These are phyloP conservation scores for Microdochium nivale DNA, from an alignment of 2,329 filamentous ascomycete species.

Conservation along the genomic window DNA sequence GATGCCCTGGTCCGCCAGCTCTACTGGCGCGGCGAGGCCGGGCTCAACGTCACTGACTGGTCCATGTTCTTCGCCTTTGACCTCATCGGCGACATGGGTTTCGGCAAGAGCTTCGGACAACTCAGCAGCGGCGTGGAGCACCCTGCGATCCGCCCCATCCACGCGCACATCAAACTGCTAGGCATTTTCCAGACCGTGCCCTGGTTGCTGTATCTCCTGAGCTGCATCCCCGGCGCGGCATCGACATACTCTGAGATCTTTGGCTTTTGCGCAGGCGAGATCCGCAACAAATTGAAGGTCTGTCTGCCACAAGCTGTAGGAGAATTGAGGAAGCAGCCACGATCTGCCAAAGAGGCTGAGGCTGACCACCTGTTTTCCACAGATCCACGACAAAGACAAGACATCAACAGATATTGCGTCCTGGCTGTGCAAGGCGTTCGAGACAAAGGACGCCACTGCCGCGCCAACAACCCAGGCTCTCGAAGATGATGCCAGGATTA, in stretches of 20 bases:
- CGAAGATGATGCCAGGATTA: conserved; percentile 20
- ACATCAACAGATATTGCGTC: conserved; percentile 25
- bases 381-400: conserved; percentile 13
- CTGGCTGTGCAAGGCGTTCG: conserved; percentile 28
- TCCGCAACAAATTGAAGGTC: conserved; percentile 22
- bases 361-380: conserved; percentile 1
- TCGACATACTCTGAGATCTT: conserved; percentile 19
- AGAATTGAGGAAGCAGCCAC: too few species aligned
- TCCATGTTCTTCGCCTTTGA: conserved; percentile 14
- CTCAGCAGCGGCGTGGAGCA: conserved; percentile 13
- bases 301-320: too few species aligned
- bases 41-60: conserved; percentile 12
- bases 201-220: conserved; percentile 23
- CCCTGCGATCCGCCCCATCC: conserved; percentile 23
- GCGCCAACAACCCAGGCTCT: conserved; percentile 19
- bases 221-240: conserved; percentile 18
- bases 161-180: conserved; percentile 22
- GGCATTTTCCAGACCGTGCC: conserved; percentile 23
- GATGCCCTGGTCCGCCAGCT: conserved; percentile 9
- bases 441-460: conserved; percentile 24
- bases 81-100: background rate
- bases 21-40: conserved; percentile 1
- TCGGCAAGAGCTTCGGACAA: conserved; percentile 14
- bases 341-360: background rate
- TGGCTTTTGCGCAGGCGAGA: conserved; percentile 15